These are phyloP conservation scores for Amaranthus tricolor DNA, from an alignment of 179 eudicot species.

Conservation along the genomic window DNA sequence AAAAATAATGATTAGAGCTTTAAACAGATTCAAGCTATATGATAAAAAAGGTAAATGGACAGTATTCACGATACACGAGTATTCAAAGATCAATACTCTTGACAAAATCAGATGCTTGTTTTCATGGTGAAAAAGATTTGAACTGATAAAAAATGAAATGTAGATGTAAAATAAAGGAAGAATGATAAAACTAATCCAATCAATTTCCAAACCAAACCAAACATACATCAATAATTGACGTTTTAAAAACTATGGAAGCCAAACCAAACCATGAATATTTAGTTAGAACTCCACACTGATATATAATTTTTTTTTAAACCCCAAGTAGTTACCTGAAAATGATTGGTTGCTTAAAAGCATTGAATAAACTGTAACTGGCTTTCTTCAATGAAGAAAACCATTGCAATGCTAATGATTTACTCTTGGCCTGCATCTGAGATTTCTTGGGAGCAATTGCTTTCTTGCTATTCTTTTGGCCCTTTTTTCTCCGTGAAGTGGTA, in stretches of 20 bases:
- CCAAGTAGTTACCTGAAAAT: slow-evolving; percentile 63
- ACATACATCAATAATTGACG: not conserved
- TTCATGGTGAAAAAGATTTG: not conserved
- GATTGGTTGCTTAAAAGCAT: slow-evolving; percentile 78
- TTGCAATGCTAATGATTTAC: slow-evolving; percentile 35
- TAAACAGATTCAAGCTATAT: slow-evolving; percentile 3
- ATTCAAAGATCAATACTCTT: not conserved
- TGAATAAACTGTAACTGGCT: slow-evolving; percentile 57
- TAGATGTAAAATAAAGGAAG: slow-evolving; percentile 2
- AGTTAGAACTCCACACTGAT: not conserved
- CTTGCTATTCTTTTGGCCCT: slow-evolving; percentile 43
- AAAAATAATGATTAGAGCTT: slow-evolving; percentile 26
- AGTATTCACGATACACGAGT: slow-evolving; percentile 1
- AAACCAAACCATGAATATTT: not conserved
- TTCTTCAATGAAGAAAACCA: slow-evolving; percentile 62
- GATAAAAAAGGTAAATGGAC: not conserved
- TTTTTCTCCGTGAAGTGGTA: slow-evolving; percentile 52
- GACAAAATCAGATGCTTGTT: not conserved
- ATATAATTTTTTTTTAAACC: not conserved
- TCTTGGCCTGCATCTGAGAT: slow-evolving; percentile 31
- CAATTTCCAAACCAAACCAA: not conserved
- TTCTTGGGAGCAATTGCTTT: slow-evolving; percentile 26
- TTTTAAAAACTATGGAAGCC: not conserved
- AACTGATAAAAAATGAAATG: not conserved
- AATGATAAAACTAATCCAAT: not conserved